Conservation (phyloP, 192 early-diverging fungal genomes). For the Coemansia erecta region DNA sequence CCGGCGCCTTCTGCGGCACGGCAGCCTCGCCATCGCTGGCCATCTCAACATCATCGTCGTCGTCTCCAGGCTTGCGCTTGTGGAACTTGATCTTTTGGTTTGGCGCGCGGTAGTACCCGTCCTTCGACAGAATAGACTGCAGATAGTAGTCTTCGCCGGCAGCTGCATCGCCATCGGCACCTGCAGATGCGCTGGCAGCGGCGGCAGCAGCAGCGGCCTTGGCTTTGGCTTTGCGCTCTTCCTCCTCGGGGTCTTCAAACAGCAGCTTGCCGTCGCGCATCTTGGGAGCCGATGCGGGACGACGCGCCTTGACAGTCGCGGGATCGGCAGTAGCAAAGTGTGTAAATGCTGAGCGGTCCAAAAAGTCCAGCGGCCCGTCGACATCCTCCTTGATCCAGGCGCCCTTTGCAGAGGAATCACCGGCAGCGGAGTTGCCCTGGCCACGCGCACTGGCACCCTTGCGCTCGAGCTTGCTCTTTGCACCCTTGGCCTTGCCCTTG, state of each 20-base stretch:
- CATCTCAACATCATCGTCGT: conserved; percentile 61
- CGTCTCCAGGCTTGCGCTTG: conserved; percentile 63
- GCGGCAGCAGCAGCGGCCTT: conserved; percentile 26
- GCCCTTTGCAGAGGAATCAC: conserved; percentile 1
- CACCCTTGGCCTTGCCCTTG: conserved; percentile 26
- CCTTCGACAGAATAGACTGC: conserved; percentile 73
- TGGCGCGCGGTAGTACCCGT: conserved; percentile 80
- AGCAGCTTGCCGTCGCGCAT: conserved; percentile 77
- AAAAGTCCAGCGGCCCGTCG: conserved; percentile 81
- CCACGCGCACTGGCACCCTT: conserved; percentile 11
- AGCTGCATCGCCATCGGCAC: conserved; percentile 41
- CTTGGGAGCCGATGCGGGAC: conserved; percentile 55
- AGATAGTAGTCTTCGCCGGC: conserved; percentile 80
- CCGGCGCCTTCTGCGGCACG: conserved; percentile 27
- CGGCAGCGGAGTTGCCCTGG: not conserved
- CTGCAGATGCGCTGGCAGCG: conserved; percentile 30
- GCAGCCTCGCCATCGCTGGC: conserved; percentile 65
- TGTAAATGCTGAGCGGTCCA: conserved; percentile 80
- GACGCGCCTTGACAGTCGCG: conserved; percentile 37
- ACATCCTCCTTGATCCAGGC: conserved; percentile 71
- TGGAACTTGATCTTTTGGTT: conserved; percentile 88
- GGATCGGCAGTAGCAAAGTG: conserved; percentile 57
- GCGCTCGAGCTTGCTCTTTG: conserved; percentile 26
- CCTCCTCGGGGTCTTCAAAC: conserved; percentile 69
- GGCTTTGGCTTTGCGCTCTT: conserved; percentile 37